phyloP scores from a whole-genome alignment of 306 rosid species.

The Lathyrus aphaca region DNA sequence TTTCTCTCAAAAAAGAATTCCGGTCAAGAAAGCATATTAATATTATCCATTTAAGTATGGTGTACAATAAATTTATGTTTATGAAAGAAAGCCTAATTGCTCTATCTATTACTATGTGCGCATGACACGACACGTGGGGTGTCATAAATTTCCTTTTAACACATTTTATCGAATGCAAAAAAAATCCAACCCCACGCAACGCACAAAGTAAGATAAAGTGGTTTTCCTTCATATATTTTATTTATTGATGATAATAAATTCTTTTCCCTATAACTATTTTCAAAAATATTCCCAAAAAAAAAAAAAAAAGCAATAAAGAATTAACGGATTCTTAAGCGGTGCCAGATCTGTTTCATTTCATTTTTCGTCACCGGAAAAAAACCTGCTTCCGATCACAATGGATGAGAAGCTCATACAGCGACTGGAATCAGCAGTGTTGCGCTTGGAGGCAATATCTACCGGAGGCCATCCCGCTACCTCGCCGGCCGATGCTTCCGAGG shows the following conservation, averaged over 20 bases:
- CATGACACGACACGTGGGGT: not conserved
- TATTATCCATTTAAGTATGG: not conserved
- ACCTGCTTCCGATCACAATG: slow-evolving; percentile 51
- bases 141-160: not conserved
- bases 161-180: not conserved
- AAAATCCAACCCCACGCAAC: not conserved
- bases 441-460: slow-evolving; percentile 66
- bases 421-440: slow-evolving; percentile 84
- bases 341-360: slow-evolving; percentile 50
- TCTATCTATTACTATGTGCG: not conserved
- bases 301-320: not conserved
- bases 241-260: not conserved
- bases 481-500: slow-evolving; percentile 39
- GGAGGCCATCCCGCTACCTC: slow-evolving; percentile 38
- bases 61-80: not conserved
- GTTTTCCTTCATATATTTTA: not conserved
- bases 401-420: slow-evolving; percentile 76
- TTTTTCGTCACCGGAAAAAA: not conserved
- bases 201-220: not conserved
- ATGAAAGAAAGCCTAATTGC: not conserved
- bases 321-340: slow-evolving; percentile 39
- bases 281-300: not conserved
- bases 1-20: no score
- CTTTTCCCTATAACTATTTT: not conserved
- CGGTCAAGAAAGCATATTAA: no score